Base-by-base conservation (phyloP, 2,329 filamentous ascomycete species). In the Cladosporium sp. region DNA sequence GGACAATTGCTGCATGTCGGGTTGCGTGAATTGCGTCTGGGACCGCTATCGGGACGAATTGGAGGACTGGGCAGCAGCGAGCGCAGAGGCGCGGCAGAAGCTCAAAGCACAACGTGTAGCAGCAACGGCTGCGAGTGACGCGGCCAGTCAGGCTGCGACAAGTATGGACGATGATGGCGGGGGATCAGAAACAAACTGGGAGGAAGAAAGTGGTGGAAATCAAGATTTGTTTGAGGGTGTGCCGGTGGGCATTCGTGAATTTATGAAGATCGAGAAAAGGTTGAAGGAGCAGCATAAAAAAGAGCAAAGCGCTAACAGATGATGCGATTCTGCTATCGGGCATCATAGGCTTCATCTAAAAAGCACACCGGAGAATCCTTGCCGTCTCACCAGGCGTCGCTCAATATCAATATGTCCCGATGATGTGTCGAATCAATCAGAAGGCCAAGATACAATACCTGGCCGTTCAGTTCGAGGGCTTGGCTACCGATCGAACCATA, bases 1-100 rank as follows among this genome's bases (percentile, higher is more conserved):
- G 3, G 94, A 97, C 68, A 97, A 99, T 70, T 99, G 94, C 80
- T 99, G 94, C 75, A 99, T 99, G 94, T 94, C 90, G 69, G 94
- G 94, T 3, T 99, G 94, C 71, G 93, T 96, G 49, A 92, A 97
- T 72, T 99, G 94, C 73, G 94, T 97, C 2, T 97, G 92, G 92
- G 92, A 97, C 66, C 80, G 85, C 54, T 97, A 87, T 73, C 83
- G 92, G 8, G 93, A 99, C 64, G 94, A 97, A 53, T 81, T 97
- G 74, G 92, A 97, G 72, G 89, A 90, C 58, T 97, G 91, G 90
- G 88, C 86, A 3, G 76, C 78, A 13, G 82, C 85, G 58, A 83
- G 81, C 35, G 76, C 78, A 3, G 81, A 87, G 68, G 91, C 90
- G 1, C 82, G 86, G 65, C 70, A 70, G 35, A 80, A 80, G 58